Evolutionary conservation across 345 rosid genomes (phyloP).

Genomic region (Populus pruinosa): DNA sequence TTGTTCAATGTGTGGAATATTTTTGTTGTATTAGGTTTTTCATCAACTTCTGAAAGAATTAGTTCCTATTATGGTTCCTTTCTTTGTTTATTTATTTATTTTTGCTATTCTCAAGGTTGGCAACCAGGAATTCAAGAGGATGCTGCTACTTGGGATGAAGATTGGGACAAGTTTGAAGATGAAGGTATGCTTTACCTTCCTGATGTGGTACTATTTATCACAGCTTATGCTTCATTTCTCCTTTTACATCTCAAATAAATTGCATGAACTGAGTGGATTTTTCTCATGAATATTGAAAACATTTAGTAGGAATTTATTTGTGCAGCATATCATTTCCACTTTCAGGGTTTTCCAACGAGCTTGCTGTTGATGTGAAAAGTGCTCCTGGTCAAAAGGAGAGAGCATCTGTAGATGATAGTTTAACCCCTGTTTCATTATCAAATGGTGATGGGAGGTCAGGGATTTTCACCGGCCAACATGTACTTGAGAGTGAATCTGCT

Average conservation of each 20-base stretch:
- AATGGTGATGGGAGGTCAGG: slow-evolving; percentile 46
- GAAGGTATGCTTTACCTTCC: slow-evolving; percentile 47
- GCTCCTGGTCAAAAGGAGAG: slow-evolving; percentile 43
- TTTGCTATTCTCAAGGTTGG: slow-evolving; percentile 60
- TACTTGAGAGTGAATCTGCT: slow-evolving; percentile 55
- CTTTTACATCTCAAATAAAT: slow-evolving; percentile 1
- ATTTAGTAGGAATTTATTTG: slow-evolving; percentile 9
- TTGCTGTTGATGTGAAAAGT: slow-evolving; percentile 50
- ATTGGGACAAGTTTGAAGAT: slow-evolving; percentile 98
- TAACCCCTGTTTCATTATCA: slow-evolving; percentile 47
- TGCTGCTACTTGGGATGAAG: slow-evolving; percentile 95
- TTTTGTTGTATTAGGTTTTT: background rate
- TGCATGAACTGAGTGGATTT: background rate
- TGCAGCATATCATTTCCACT: slow-evolving; percentile 13
- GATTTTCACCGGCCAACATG: slow-evolving; percentile 43
- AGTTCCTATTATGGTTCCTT: background rate
- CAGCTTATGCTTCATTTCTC: background rate
- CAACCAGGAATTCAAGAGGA: slow-evolving; percentile 92
- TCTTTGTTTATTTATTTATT: background rate
- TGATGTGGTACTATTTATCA: background rate
- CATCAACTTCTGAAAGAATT: background rate
- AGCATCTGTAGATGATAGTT: slow-evolving; percentile 48
- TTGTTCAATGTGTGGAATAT: background rate
- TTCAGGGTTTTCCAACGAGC: slow-evolving; percentile 85
- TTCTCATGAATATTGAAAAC: slow-evolving; percentile 5